Evolutionary conservation across 148 eudicot genomes (phyloP), one percentile per base, ranked within the genome.

Genomic region (Diospyros kaki): DNA sequence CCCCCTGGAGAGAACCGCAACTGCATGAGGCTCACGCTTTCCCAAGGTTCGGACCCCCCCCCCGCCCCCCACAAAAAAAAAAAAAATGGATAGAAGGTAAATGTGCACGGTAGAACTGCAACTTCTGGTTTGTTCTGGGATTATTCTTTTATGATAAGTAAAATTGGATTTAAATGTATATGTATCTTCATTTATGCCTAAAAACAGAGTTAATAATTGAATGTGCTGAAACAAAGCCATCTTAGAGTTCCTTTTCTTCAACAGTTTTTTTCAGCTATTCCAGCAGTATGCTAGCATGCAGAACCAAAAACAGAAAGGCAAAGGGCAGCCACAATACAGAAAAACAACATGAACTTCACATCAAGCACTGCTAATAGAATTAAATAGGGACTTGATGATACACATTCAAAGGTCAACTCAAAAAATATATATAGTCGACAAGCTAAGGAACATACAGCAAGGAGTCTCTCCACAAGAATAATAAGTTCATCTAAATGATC

Each of bases 401-500:
- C 28, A 60, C 15, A 73, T 46, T 10, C 45, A 51, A 52, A 46
- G 54, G 51, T 10, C 50, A 15, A 4, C n/a, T 63, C 51, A 64
- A 52, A 76, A 8, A 17, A 58, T 3, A 55, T 28, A 15, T 65
- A 54, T 44, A 63, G 6, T 44, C 74, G 50, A 74, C 11, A 75
- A 73, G 73, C 64, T 66, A 14, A 28, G 28, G 75, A 76, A 78
- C 89, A 54, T 88, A 92, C 97, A 71, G 81, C 86, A 71, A 64
- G 50, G 54, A 92, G 89, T 84, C 79, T 90, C 84, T 81, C 77
- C 77, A 90, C 84, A 61, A 92, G 92, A 86, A 77, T 52, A 58
- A 84, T 84, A 71, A 92, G 89, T 8, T 82, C 75, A 77, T 88
- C 88, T 64, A 92, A 55, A 77, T 87, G 83, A 84, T 88, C 80